Evolutionary conservation across 176 grass and related monocot species (phyloP).

Genomic region (Aegilops umbellulata): DNA sequence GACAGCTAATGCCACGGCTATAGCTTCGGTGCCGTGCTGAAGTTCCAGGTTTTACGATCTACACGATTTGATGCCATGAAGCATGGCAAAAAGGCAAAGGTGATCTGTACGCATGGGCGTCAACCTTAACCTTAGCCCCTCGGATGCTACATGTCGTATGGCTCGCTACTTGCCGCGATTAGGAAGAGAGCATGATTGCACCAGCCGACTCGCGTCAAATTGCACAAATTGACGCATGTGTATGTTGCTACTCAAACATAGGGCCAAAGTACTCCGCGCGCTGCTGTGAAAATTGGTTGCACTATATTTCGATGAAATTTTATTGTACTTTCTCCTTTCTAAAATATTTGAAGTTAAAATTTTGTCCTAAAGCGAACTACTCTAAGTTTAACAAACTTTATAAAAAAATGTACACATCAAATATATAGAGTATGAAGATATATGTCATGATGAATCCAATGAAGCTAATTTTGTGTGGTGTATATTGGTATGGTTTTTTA

Average conservation of each 20-base stretch:
- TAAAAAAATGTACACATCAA: no score
- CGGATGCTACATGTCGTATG: background rate
- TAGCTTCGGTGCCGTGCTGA: background rate
- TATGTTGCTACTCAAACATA: background rate
- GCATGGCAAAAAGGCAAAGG: background rate
- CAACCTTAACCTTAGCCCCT: slow-evolving; percentile 1
- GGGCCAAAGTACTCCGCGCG: background rate
- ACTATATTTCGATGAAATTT: no score
- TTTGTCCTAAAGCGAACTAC: no score
- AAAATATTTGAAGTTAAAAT: no score
- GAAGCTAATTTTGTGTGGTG: no score
- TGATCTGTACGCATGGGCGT: background rate
- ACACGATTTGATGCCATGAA: background rate
- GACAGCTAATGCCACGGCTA: background rate
- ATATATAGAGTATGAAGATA: no score
- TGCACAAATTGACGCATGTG: background rate
- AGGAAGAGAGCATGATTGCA: background rate
- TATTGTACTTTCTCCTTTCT: no score
- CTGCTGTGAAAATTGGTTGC: no score
- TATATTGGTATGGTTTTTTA: no score
- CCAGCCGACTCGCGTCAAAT: background rate
- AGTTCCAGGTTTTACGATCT: background rate
- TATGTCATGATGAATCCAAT: no score
- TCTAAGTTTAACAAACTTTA: no score
- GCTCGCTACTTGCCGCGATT: background rate